Evolutionary conservation across 116 monocot species (phyloP), one percentile per base, ranked within the genome.

Genomic region (Iris pallida): DNA sequence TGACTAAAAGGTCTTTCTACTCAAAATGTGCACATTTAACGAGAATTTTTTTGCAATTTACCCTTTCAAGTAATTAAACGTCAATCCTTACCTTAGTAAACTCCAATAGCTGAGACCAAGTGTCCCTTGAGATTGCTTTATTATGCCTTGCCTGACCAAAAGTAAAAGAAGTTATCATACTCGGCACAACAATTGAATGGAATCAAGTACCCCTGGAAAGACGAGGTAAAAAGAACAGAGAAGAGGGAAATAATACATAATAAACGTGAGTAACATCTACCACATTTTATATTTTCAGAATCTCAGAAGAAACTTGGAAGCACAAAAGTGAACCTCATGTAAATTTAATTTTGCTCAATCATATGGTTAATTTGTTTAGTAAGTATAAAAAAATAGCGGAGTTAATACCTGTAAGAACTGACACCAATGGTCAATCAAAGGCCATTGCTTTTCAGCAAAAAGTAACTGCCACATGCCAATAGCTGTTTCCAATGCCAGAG

Each of bases 381-480:
- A 20, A 3, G 15, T 61, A 46, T 8, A 18, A 63, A 63, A 40
- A 47, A 16, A 63, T 9, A 7, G 18, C 18, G 6, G 2, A 63
- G 0, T 12, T 9, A 7, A 8, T 86, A 93, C 98, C 93, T 98
- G 92, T 64, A 98, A 74, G 69, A 98, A 98, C 44, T 90, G 76
- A 62, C 98, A 98, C 98, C 98, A 98, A 71, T 92, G 83, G 57
- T 93, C 98, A 74, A 98, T 77, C 20, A 98, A 78, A 63, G 90
- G 82, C 98, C 98, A 98, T 15, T 80, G 78, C 46, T 86, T 92
- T 66, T 92, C 98, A 30, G 90, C 79, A 84, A 92, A 98, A 11
- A 98, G 75, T 55, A 98, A 78, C 69, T 90, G 93, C 98, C 98
- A 98, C 98, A 98, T 98, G 59, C 98, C 98, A 69, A 98, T 81